Evolutionary conservation across 768 basidiomycete species (phyloP).

Genomic region (Paxillus involutus): DNA sequence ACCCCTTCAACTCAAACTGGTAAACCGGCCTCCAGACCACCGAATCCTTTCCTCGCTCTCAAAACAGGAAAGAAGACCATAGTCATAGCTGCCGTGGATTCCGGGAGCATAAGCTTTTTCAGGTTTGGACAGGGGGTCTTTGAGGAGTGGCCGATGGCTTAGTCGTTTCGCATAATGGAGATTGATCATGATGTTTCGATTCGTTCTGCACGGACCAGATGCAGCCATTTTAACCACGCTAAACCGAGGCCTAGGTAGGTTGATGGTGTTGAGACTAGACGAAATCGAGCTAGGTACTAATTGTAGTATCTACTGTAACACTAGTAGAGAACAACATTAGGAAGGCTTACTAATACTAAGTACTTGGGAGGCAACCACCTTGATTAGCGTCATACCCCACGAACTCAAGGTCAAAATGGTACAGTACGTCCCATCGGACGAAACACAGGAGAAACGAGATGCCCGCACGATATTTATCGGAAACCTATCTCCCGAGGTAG

Average conservation of each 20-base stretch:
- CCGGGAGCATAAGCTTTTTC: constrained; percentile 86
- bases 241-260: no score
- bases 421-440: constrained; percentile 63
- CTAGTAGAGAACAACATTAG: no score
- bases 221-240: no score
- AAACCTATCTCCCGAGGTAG: constrained; percentile 77
- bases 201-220: no score
- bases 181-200: no score
- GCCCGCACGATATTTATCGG: constrained; percentile 90
- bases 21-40: constrained; percentile 31
- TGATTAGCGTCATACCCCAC: no score
- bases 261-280: no score
- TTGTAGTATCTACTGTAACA: no score
- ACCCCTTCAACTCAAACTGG: constrained; percentile 15
- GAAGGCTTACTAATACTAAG: no score
- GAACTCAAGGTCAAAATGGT: constrained; percentile 21
- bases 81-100: constrained; percentile 86
- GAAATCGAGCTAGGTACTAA: no score
- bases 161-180: not conserved
- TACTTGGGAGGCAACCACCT: no score
- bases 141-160: constrained; percentile 75
- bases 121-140: constrained; percentile 85
- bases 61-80: constrained; percentile 84
- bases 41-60: constrained; percentile 77
- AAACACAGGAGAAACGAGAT: constrained; percentile 73